Conservation (phyloP, 768 basidiomycete species). For the Auricularia sp. region DNA sequence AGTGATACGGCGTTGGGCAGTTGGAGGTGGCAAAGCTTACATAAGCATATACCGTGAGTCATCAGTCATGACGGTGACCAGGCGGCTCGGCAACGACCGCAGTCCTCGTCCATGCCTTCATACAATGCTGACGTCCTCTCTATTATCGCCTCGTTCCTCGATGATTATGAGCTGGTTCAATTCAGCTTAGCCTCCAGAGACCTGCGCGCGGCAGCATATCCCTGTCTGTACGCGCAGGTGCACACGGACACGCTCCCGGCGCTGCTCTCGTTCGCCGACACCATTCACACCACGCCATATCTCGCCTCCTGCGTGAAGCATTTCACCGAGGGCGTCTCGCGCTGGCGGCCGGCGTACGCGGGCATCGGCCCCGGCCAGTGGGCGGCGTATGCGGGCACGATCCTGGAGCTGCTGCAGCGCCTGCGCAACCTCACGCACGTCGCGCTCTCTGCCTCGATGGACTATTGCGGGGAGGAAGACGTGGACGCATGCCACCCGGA, state of each 20-base stretch:
- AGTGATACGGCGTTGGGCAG: too few species aligned
- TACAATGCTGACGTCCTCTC: neutral
- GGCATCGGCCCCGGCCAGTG: neutral
- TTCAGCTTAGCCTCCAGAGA: neutral
- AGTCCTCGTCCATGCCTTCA: neutral
- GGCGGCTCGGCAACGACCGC: too few species aligned
- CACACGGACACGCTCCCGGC: neutral
- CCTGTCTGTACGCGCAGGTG: neutral
- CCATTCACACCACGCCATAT: neutral
- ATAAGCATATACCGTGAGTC: too few species aligned
- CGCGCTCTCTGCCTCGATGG: neutral
- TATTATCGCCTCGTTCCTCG: neutral
- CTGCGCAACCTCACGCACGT: neutral
- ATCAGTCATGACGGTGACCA: too few species aligned
- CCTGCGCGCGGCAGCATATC: neutral
- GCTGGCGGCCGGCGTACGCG: neutral
- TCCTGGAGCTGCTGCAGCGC: neutral
- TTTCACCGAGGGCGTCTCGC: neutral
- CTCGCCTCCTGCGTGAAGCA: neutral
- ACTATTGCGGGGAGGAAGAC: neutral
- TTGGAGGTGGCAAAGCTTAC: too few species aligned
- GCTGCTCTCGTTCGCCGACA: neutral
- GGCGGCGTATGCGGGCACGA: neutral
- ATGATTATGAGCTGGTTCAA: neutral
- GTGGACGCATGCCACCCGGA: neutral